Base-by-base conservation (phyloP, 129 eudicot species). In the Escallonia rubra region DNA sequence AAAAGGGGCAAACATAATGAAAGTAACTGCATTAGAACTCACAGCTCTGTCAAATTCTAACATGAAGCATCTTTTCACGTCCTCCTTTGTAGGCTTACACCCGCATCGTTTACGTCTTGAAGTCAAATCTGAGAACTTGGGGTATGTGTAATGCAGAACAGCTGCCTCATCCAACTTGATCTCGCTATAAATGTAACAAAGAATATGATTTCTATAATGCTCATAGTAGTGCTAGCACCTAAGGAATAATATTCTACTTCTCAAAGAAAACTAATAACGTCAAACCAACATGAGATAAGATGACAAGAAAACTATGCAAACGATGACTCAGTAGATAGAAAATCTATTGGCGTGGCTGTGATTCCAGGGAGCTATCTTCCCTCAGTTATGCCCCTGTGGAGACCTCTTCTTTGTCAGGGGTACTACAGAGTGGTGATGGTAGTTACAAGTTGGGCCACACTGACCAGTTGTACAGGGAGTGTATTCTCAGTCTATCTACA, bases 81-180 rank as follows among this genome's bases (percentile, higher is more conserved):
- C 93, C 47, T 83, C 89, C 75, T 83, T 75, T 47, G 94, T 90
- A 74, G 99, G 99, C 66, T 87, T 94, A 63, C 99, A 94, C 72
- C 96, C 93, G 85, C 99, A 94, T 41, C 99, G 76, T 76, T 94
- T 96, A 62, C 99, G 90, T 81, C 99, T 83, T 57, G 97, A 94
- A 64, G 97, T 90, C 82, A 94, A 76, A 82, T 94, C 97, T 39
- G 99, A 90, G 78, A 84, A 94, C 63, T 83, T 93, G 71, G 99
- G 67, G 75, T 93, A 93, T 44, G 99, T 89, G 72, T 78, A 93
- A 82, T 93, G 96, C 73, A 93, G 76, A 69, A 93, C 90, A 74
- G 96, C 99, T 66, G 92, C 95, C 80, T 89, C 99, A 7, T 89
- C 95, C 78, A 86, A 48, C 71, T 89, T 93, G 70, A 89, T 77